A percentile compares a stretch with the other conserved stretches of the same genome.
phyloP scores from a whole-genome alignment of 176 grass and related monocot species.

The Raddia distichophylla region DNA sequence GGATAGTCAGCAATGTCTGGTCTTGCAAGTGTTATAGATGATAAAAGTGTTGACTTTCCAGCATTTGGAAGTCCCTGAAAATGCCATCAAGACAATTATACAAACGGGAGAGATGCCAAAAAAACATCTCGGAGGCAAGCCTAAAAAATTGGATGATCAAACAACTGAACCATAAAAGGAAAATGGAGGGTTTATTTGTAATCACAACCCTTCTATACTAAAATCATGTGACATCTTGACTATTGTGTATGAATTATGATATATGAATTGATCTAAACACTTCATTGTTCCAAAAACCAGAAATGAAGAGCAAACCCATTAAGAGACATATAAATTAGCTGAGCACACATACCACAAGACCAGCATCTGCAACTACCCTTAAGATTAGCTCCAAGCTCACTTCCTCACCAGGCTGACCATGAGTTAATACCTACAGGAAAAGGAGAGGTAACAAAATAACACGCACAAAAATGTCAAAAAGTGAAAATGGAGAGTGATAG shows the following conservation, averaged over 20 bases:
- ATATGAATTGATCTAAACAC: neutral
- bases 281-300: neutral
- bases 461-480: neutral
- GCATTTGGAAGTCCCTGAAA: slow-evolving; percentile 97
- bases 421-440: slow-evolving; percentile 73
- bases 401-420: slow-evolving; percentile 91
- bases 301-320: neutral
- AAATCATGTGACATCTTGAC: neutral
- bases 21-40: slow-evolving; percentile 89
- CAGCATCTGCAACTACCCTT: slow-evolving; percentile 98
- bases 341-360: slow-evolving; percentile 75
- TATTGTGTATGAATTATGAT: neutral
- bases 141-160: slow-evolving; percentile 6
- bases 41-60: slow-evolving; percentile 97
- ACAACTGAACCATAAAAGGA: slow-evolving; percentile 6
- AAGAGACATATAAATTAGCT: slow-evolving; percentile 12
- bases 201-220: neutral
- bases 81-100: slow-evolving; percentile 17
- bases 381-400: slow-evolving; percentile 86
- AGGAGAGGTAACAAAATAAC: neutral
- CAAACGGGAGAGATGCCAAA: neutral
- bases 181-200: neutral
- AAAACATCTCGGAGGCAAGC: slow-evolving; percentile 23
- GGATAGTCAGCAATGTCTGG: slow-evolving; percentile 97
- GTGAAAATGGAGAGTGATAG: neutral